These are phyloP conservation scores for Arthrocladium fulminans DNA, from an alignment of 2,329 filamentous ascomycete species.

Conservation along the genomic window DNA sequence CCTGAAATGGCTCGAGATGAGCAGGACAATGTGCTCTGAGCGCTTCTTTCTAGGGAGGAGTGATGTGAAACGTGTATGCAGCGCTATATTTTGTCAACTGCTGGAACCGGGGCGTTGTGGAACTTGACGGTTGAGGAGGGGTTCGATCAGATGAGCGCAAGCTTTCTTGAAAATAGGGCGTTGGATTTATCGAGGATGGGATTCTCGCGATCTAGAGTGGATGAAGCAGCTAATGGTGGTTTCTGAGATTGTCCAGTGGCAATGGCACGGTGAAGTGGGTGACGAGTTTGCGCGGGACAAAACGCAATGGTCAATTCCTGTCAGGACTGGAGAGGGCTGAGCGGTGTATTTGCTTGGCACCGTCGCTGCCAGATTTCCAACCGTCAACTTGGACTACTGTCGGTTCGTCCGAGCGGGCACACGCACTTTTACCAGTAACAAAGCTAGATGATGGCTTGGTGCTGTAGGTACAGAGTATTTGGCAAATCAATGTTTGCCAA, in stretches of 20 bases:
- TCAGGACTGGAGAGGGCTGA: slow-evolving; percentile 8
- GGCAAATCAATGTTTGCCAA: not conserved
- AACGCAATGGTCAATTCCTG: slow-evolving; percentile 6
- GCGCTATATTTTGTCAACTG: slow-evolving; percentile 5
- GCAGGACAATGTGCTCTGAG: not conserved
- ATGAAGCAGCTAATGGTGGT: not conserved
- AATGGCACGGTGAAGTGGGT: slow-evolving; percentile 5
- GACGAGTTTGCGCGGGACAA: slow-evolving; percentile 10
- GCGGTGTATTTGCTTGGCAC: slow-evolving; percentile 11
- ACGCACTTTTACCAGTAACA: too few species aligned
- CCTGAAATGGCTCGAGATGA: slow-evolving; percentile 1
- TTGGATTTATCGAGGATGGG: not conserved
- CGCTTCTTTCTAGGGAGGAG: not conserved
- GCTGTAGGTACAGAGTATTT: too few species aligned
- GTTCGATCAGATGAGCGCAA: not conserved
- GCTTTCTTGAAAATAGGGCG: not conserved
- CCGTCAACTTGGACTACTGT: not conserved
- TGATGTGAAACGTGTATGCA: slow-evolving; percentile 2
- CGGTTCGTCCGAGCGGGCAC: not conserved
- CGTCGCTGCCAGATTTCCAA: not conserved
- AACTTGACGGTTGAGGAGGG: slow-evolving; percentile 7
- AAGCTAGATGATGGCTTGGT: too few species aligned
- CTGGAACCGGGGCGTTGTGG: not conserved
- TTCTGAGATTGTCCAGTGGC: not conserved
- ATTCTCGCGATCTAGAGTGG: not conserved